Evolutionary conservation across 345 rosid genomes (phyloP).

Genomic region (Linum lewisii): DNA sequence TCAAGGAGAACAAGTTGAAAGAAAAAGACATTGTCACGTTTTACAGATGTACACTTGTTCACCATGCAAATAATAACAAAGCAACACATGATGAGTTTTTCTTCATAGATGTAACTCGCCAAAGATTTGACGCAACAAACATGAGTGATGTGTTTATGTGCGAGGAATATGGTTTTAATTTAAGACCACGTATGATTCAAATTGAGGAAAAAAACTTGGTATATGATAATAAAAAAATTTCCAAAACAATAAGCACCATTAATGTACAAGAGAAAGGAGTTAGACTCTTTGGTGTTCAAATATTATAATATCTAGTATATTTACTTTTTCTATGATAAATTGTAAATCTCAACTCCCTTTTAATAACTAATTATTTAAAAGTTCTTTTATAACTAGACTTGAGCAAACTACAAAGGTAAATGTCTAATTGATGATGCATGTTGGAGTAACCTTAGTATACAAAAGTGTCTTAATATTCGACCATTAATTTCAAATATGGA

Average conservation of each 20-base stretch:
- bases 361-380: too few species aligned
- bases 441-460: too few species aligned
- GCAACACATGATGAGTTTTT: too few species aligned
- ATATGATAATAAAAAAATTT: too few species aligned
- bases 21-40: slow-evolving; percentile 16
- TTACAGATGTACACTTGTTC: slow-evolving; percentile 7
- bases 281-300: neutral
- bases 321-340: too few species aligned
- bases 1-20: slow-evolving; percentile 19
- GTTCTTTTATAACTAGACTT: too few species aligned
- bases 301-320: neutral
- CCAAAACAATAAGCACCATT: neutral
- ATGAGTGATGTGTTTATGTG: neutral
- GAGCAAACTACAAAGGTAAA: too few species aligned
- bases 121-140: neutral
- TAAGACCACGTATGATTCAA: neutral
- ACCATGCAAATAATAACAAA: too few species aligned
- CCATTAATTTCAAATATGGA: too few species aligned
- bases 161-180: neutral
- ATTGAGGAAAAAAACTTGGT: neutral
- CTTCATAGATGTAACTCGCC: neutral
- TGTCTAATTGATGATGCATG: too few species aligned
- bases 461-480: too few species aligned
- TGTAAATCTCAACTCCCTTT: too few species aligned
- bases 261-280: neutral